phyloP scores from a whole-genome alignment of 257 asterid species.

The Nicotiana attenuata region DNA sequence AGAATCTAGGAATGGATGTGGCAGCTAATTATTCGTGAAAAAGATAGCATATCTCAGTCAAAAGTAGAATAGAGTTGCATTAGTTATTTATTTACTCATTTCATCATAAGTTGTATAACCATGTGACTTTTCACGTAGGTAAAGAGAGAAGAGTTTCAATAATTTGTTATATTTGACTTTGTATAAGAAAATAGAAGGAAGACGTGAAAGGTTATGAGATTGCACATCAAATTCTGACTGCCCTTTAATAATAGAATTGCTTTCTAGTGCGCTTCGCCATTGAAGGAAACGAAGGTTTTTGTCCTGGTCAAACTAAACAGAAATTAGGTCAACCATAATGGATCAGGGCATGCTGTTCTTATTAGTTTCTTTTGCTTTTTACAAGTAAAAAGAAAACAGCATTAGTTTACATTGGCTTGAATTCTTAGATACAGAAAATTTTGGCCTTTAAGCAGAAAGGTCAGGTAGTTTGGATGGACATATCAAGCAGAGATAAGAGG shows the following conservation, averaged over 20 bases:
- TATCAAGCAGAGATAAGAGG: no score
- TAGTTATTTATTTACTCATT: neutral
- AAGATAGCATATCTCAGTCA: neutral
- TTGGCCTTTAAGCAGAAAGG: neutral
- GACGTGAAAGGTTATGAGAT: neutral
- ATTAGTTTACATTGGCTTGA: neutral
- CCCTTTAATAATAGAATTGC: neutral
- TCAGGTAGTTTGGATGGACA: neutral
- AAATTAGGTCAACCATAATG: neutral
- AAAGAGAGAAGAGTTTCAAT: neutral
- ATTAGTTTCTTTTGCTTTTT: neutral
- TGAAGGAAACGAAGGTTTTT: neutral
- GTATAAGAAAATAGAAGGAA: neutral
- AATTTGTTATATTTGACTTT: neutral
- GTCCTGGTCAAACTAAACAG: neutral
- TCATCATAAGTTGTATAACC: neutral
- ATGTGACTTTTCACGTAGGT: neutral
- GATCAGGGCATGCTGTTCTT: neutral
- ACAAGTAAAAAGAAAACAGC: neutral
- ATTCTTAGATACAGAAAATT: neutral
- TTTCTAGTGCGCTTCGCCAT: neutral
- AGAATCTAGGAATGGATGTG: neutral
- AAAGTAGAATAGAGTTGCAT: neutral
- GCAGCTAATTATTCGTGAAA: neutral
- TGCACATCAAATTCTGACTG: neutral